Conservation (phyloP, 2,329 filamentous ascomycete genomes). For the Zasmidium citrigriseum region DNA sequence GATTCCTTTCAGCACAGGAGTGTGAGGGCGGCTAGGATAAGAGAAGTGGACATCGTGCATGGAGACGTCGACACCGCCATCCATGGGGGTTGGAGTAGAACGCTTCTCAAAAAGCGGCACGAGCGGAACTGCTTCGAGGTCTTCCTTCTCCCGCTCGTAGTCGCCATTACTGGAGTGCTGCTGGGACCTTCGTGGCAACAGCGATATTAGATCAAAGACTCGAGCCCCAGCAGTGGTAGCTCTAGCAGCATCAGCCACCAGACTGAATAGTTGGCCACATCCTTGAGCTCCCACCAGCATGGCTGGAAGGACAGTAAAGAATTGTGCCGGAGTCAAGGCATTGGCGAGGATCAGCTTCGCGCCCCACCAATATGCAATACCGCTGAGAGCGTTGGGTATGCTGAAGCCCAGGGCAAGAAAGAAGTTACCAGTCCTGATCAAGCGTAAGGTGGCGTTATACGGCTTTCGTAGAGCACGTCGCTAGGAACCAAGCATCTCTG, state of each 20-base stretch:
- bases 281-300: conserved; percentile 50
- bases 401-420: conserved; percentile 48
- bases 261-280: conserved; percentile 48
- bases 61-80: conserved; percentile 4
- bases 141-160: conserved; percentile 23
- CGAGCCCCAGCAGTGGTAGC: conserved; percentile 48
- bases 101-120: too few species aligned
- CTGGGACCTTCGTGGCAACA: conserved; percentile 28
- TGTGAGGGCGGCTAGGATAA: conserved; percentile 40
- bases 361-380: conserved; percentile 51
- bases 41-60: conserved; percentile 42
- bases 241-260: conserved; percentile 47
- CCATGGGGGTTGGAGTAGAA: background rate
- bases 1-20: conserved; percentile 49
- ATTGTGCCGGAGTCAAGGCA: conserved; percentile 42
- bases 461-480: conserved; percentile 40
- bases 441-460: conserved; percentile 42
- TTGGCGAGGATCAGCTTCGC: conserved; percentile 46
- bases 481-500: conserved; percentile 41
- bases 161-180: conserved; percentile 1
- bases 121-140: too few species aligned
- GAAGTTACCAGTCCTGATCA: conserved; percentile 43
- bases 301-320: conserved; percentile 49
- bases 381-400: conserved; percentile 51
- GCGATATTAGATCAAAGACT: conserved; percentile 45